Evolutionary conservation across 345 rosid genomes (phyloP).

Genomic region (Gossypium rotundifolium): DNA sequence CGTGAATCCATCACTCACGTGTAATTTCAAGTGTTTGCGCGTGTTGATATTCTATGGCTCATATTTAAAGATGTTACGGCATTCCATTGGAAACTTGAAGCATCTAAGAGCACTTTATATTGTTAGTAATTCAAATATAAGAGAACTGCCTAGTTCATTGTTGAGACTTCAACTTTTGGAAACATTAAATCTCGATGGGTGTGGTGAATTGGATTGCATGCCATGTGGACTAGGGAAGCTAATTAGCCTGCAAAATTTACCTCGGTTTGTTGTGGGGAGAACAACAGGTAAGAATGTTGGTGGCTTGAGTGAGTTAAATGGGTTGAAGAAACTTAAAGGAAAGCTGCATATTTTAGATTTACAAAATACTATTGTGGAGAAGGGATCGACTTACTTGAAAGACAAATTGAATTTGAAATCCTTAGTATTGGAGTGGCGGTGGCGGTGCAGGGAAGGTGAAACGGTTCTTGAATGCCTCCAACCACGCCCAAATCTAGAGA

Average conservation of each 20-base stretch:
- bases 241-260: neutral
- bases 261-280: neutral
- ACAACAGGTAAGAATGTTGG: conserved; percentile 7
- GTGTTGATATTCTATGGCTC: neutral
- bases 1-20: neutral
- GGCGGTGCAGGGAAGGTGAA: neutral
- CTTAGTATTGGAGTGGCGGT: neutral
- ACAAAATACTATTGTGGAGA: neutral
- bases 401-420: neutral
- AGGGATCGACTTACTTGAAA: neutral
- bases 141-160: neutral
- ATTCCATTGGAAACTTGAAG: neutral
- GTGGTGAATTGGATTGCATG: neutral
- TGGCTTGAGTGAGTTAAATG: neutral
- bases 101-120: neutral
- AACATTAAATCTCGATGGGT: neutral
- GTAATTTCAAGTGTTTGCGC: neutral
- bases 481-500: neutral
- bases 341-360: neutral
- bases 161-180: neutral
- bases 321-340: neutral
- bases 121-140: no score
- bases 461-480: neutral
- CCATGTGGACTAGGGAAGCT: neutral
- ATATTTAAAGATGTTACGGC: neutral